Conservation (phyloP, 2,329 filamentous ascomycete species). For the Beauveria sp. region DNA sequence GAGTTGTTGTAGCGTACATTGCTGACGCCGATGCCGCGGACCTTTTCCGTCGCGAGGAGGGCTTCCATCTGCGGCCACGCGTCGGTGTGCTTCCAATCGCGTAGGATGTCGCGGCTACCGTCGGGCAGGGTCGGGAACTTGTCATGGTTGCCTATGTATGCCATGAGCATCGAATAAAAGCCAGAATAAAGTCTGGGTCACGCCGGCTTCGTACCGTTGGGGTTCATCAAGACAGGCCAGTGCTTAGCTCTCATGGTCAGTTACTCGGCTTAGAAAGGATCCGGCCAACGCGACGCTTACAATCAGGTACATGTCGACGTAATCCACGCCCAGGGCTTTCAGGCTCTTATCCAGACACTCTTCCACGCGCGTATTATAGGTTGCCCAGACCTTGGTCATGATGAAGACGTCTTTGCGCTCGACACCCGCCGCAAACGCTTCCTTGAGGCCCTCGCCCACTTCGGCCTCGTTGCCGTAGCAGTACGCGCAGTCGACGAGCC, state of each 20-base stretch:
- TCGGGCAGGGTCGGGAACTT: slow-evolving; percentile 68
- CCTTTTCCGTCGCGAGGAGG: slow-evolving; percentile 52
- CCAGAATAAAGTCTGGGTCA: neutral
- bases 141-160: slow-evolving; percentile 53
- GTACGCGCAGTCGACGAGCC: slow-evolving; percentile 63
- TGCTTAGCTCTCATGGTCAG: slow-evolving; percentile 38
- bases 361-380: slow-evolving; percentile 64
- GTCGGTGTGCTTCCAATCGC: slow-evolving; percentile 60
- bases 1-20: slow-evolving; percentile 32
- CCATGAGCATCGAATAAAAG: neutral
- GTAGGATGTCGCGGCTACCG: slow-evolving; percentile 66
- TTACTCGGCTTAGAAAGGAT: neutral
- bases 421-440: slow-evolving; percentile 61
- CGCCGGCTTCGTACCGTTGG: slow-evolving; percentile 43
- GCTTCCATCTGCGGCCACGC: slow-evolving; percentile 74
- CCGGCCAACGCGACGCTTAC: slow-evolving; percentile 21
- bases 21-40: slow-evolving; percentile 46
- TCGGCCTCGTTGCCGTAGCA: slow-evolving; percentile 78
- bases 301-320: slow-evolving; percentile 73
- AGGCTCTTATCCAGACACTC: slow-evolving; percentile 66
- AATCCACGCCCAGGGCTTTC: slow-evolving; percentile 66
- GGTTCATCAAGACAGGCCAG: slow-evolving; percentile 78
- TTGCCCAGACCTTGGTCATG: slow-evolving; percentile 80
- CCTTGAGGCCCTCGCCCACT: slow-evolving; percentile 69
- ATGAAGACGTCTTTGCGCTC: slow-evolving; percentile 77